Evolutionary conservation across 352 stramenopile species (phyloP), one percentile per base, ranked within the genome.

Genomic region (Blastocystis hominis): DNA sequence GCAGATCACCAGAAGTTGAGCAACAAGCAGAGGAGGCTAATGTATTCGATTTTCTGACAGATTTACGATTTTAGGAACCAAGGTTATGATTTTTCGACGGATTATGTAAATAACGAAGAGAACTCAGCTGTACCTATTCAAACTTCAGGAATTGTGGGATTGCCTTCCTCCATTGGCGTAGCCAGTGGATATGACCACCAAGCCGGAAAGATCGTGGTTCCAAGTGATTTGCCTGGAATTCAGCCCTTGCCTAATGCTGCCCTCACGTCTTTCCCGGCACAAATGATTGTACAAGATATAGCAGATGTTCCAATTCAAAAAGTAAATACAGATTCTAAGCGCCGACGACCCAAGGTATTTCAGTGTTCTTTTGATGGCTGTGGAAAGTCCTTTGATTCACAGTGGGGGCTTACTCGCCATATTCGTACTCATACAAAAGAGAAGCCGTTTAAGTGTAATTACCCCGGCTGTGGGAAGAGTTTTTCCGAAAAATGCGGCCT

Each of bases 401-500:
- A 81, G 72, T 81, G 72, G 72, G 50, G 42, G 20, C 54, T 81
- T 20, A 55, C 72, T 6, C 42, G 66, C 17, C 77, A 87, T 66
- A 75, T 69, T 2, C 53, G 77, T 24, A 66, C 62, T 3, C 77
- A 87, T 42, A 87, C 77, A 54, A 56, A 56, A 56, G 77, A 87
- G 24, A 87, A 87, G 36, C 77, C 77, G 17, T 87, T 66, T 63
- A 78, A 59, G 46, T 87, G 77, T 63, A 20, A 34, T n/a, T 87
- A 40, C 54, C 77, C 77, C 1, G 64, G 54, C 17, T 88, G 80
- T 44, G 70, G 70, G 13, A 84, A 88, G 72, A 75, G 61, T 46
- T 89, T 89, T 66, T n/a, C 88, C 4, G 75, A 89, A 36, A 89
- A 89, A 68, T 89, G 88, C 56, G 79, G 63, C 50, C 59, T 89